Conservation (phyloP, 257 asterid genomes). For the Buddleja alternifolia region DNA sequence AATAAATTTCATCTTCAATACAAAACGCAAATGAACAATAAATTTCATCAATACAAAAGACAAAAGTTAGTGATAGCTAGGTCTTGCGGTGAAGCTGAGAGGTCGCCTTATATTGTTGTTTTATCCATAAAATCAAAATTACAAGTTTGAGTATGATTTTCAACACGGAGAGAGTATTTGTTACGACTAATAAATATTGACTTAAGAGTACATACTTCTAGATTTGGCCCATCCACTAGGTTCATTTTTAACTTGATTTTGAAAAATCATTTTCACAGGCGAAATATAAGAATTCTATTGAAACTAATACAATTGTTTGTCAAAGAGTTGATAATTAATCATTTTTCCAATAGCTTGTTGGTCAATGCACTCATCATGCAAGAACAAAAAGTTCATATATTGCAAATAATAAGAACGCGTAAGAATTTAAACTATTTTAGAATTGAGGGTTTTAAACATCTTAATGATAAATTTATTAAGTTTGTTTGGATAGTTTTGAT, state of each 20-base stretch:
- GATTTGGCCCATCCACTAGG: neutral
- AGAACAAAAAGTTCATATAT: neutral
- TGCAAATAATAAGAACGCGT: too few relatives aligned
- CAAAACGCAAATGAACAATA: too few relatives aligned
- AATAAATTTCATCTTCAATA: too few relatives aligned
- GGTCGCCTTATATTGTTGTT: neutral
- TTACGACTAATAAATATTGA: conserved; percentile 1
- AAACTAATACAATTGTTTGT: neutral
- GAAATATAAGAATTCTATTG: conserved; percentile 33
- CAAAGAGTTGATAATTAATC: conserved; percentile 9
- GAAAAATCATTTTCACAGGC: conserved; percentile 15
- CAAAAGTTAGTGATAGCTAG: conserved; percentile 8
- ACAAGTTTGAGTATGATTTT: neutral
- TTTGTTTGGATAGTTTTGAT: too few relatives aligned
- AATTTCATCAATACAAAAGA: too few relatives aligned
- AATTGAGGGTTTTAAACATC: too few relatives aligned
- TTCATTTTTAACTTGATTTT: conserved; percentile 4
- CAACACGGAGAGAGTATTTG: conserved; percentile 12
- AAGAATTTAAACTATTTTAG: too few relatives aligned
- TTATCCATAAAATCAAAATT: neutral
- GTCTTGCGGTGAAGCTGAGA: conserved; percentile 14
- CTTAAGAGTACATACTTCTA: neutral
- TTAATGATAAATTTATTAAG: too few relatives aligned
- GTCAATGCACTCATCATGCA: conserved; percentile 19
- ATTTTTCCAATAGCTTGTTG: neutral